A percentile compares a stretch with the other conserved stretches of the same genome.
Conservation (phyloP, 2,329 filamentous ascomycete genomes). For the Alternaria viburni region DNA sequence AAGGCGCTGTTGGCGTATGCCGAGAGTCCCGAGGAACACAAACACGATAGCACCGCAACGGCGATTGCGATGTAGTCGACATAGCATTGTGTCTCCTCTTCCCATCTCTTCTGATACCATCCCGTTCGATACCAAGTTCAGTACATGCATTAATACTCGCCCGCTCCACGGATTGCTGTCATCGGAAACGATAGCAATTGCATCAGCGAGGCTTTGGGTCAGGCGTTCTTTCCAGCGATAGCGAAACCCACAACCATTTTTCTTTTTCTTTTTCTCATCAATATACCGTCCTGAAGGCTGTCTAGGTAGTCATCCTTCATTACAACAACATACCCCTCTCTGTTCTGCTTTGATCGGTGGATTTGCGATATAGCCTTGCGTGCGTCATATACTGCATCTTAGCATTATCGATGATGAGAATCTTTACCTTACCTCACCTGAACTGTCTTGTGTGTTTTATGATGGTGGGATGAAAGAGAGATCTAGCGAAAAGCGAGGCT, state of each 20-base stretch:
- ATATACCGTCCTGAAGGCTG: background rate
- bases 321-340: constrained; percentile 11
- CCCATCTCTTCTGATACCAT: background rate
- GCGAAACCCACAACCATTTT: background rate
- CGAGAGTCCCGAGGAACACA: constrained; percentile 22
- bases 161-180: background rate
- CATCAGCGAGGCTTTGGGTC: background rate
- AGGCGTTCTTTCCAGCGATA: background rate
- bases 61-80: constrained; percentile 6
- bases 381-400: background rate
- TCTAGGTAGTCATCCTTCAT: background rate
- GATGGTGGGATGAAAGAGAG: background rate
- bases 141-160: constrained; percentile 5
- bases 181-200: background rate
- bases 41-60: constrained; percentile 11
- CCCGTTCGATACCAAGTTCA: background rate
- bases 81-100: background rate
- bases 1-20: constrained; percentile 44
- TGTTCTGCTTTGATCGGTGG: background rate
- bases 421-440: too few relatives aligned
- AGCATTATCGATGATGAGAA: background rate
- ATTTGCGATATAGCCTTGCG: background rate
- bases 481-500: too few relatives aligned
- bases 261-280: background rate
- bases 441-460: too few relatives aligned